Evolutionary conservation across 768 basidiomycete genomes (phyloP).

Genomic region (Ephemerocybe angulata): DNA sequence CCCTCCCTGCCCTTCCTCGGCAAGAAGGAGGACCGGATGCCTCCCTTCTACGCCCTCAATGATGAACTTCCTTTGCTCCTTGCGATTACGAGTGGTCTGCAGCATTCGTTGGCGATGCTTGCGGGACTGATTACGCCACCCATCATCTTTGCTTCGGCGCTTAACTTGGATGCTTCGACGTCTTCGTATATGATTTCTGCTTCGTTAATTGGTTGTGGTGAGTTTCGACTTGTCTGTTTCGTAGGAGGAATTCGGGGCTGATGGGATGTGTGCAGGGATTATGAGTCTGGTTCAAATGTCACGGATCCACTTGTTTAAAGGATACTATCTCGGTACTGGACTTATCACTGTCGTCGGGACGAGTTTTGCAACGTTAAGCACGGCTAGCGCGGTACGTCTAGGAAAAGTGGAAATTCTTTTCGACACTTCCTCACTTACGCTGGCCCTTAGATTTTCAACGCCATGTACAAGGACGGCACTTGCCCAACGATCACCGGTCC

Average conservation of each 20-base stretch:
- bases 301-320: conserved; percentile 52
- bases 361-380: conserved; percentile 74
- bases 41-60: conserved; percentile 76
- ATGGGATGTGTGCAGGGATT: conserved; percentile 51
- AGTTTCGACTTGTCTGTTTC: conserved; percentile 17
- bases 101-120: conserved; percentile 79
- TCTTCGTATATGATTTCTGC: conserved; percentile 81
- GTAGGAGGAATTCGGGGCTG: background rate
- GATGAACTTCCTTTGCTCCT: conserved; percentile 69
- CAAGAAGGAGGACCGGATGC: conserved; percentile 33
- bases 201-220: conserved; percentile 74
- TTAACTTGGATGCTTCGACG: conserved; percentile 54
- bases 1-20: conserved; percentile 60
- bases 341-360: conserved; percentile 79
- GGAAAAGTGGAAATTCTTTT: background rate
- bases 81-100: conserved; percentile 68
- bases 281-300: conserved; percentile 80
- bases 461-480: conserved; percentile 76
- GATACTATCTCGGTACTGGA: conserved; percentile 77
- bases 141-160: conserved; percentile 67
- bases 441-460: conserved; percentile 55
- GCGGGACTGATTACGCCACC: conserved; percentile 82
- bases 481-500: conserved; percentile 56
- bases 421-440: background rate
- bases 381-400: conserved; percentile 57